These are phyloP conservation scores for Ascochyta lentis DNA, from an alignment of 2,329 filamentous ascomycete genomes.

Conservation along the genomic window DNA sequence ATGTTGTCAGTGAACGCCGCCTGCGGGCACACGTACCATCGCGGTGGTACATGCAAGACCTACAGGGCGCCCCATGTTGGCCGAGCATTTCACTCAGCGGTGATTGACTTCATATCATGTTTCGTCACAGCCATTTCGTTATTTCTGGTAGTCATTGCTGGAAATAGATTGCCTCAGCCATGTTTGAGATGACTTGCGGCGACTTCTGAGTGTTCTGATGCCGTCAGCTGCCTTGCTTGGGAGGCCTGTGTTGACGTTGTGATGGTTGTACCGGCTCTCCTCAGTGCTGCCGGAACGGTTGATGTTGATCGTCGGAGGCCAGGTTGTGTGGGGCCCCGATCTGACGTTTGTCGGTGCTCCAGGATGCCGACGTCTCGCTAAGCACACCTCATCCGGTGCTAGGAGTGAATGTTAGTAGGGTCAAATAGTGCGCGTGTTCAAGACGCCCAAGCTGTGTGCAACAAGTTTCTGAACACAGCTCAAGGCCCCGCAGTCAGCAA, in stretches of 20 bases:
- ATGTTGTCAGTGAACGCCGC: conserved; percentile 3
- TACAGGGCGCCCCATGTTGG: not conserved
- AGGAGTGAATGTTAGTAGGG: conserved; percentile 3
- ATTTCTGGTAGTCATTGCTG: not conserved
- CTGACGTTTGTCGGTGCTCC: conserved; percentile 9
- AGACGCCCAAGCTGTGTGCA: not conserved
- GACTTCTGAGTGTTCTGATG: not conserved
- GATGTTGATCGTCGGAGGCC: conserved; percentile 16
- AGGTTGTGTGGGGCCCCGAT: conserved; percentile 7
- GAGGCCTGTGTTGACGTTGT: conserved; percentile 17
- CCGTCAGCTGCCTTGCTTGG: conserved; percentile 8
- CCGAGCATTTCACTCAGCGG: not conserved
- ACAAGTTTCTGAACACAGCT: conserved; percentile 4
- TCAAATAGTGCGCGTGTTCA: conserved; percentile 1
- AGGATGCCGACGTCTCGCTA: conserved; percentile 6
- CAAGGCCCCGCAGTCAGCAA: conserved; percentile 4
- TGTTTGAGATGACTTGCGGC: conserved; percentile 12
- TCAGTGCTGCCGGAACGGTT: conserved; percentile 13
- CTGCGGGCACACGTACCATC: conserved; percentile 10
- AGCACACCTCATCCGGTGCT: not conserved
- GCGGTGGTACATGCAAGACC: conserved; percentile 9
- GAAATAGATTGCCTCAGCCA: conserved; percentile 15
- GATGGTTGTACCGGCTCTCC: conserved; percentile 16
- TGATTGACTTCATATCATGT: not conserved
- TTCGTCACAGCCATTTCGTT: not conserved